Percentiles rank a stretch among this genome's conserved stretches.
These are phyloP conservation scores for Hypoxylon fragiforme DNA, from an alignment of 495 filamentous ascomycete species.

Conservation along the genomic window DNA sequence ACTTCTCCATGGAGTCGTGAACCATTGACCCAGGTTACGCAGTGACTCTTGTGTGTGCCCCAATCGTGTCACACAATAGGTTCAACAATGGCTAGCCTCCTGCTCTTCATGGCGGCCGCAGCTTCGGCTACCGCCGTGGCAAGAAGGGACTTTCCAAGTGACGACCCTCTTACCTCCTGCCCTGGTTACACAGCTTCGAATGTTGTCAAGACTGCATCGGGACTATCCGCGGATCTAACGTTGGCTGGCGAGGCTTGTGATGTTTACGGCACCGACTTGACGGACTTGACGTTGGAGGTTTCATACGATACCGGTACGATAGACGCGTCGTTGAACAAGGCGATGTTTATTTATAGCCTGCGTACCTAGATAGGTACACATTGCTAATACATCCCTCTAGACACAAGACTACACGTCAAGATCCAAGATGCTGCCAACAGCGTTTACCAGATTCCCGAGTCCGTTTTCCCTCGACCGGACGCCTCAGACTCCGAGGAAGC, in stretches of 20 bases:
- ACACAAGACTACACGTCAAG: slow-evolving; percentile 77
- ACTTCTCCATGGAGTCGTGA: not conserved
- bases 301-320: slow-evolving; percentile 74
- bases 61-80: slow-evolving; percentile 3
- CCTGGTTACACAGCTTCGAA: slow-evolving; percentile 75
- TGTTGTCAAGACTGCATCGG: slow-evolving; percentile 54
- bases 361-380: too few species aligned
- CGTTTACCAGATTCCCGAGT: slow-evolving; percentile 78
- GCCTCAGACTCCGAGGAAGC: slow-evolving; percentile 20
- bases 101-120: slow-evolving; percentile 34
- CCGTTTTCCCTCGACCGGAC: slow-evolving; percentile 66
- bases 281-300: slow-evolving; percentile 67
- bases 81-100: slow-evolving; percentile 28
- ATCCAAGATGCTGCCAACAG: slow-evolving; percentile 76
- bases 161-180: slow-evolving; percentile 49
- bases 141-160: slow-evolving; percentile 28
- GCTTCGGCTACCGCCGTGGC: slow-evolving; percentile 35
- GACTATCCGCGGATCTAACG: slow-evolving; percentile 65
- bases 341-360: too few species aligned
- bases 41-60: not conserved
- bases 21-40: slow-evolving; percentile 7
- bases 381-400: slow-evolving; percentile 47
- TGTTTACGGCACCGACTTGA: slow-evolving; percentile 70
- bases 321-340: not conserved
- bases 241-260: slow-evolving; percentile 71